Conservation (phyloP, 2,329 filamentous ascomycete species). For the Diplocarpon rosae region DNA sequence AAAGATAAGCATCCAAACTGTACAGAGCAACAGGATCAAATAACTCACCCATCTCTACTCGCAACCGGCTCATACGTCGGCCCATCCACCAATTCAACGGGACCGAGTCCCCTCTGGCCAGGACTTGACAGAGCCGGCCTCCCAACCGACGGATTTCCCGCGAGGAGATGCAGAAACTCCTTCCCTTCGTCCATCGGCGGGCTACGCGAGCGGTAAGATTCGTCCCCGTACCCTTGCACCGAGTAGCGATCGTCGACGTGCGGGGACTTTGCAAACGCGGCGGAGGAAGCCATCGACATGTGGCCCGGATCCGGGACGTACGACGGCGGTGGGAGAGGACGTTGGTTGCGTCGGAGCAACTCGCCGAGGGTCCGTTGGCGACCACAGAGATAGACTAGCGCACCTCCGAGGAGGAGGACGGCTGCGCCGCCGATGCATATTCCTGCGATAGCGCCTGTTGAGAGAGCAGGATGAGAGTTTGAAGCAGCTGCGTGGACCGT, state of each 20-base stretch:
- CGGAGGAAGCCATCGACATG: slow-evolving; percentile 9
- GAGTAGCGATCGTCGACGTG: slow-evolving; percentile 5
- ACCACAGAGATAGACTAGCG: slow-evolving; percentile 19
- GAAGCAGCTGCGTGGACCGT: neutral
- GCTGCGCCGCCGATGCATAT: slow-evolving; percentile 18
- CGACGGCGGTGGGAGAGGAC: slow-evolving; percentile 4
- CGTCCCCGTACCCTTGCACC: slow-evolving; percentile 2
- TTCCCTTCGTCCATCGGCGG: slow-evolving; percentile 8
- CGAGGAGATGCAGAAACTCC: slow-evolving; percentile 3
- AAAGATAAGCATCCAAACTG: neutral
- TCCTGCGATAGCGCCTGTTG: slow-evolving; percentile 19
- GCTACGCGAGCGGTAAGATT: slow-evolving; percentile 11
- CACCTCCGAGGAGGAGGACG: slow-evolving; percentile 13
- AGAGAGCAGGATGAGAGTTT: slow-evolving; percentile 11
- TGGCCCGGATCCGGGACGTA: slow-evolving; percentile 3
- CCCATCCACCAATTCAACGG: slow-evolving; percentile 5
- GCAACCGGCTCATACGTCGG: neutral
- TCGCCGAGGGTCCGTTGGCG: slow-evolving; percentile 19
- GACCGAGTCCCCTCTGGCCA: neutral
- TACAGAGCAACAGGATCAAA: too few relatives aligned
- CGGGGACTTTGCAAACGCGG: slow-evolving; percentile 6
- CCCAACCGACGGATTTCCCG: slow-evolving; percentile 1
- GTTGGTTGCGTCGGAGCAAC: slow-evolving; percentile 11
- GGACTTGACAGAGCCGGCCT: slow-evolving; percentile 2
- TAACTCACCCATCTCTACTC: neutral